Evolutionary conservation across 169 alveolate species (phyloP).

Genomic region (Plasmodium vivax): DNA sequence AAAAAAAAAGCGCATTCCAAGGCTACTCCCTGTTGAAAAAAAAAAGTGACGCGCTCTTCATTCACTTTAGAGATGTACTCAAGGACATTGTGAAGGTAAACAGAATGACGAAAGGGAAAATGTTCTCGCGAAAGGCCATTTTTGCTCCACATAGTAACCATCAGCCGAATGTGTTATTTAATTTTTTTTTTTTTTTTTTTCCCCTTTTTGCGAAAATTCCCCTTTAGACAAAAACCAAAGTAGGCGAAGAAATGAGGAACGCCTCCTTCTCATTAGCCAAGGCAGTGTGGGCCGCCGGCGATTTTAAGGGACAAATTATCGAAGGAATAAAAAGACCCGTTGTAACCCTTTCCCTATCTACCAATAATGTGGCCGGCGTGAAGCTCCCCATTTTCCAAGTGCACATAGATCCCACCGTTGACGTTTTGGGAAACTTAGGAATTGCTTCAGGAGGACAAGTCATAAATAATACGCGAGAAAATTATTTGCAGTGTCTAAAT

Average conservation of each 20-base stretch:
- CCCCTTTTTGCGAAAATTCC: not conserved
- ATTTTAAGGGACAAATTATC: conserved; percentile 88
- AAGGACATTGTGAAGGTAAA: conserved; percentile 91
- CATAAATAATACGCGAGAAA: conserved; percentile 85
- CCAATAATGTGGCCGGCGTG: conserved; percentile 97
- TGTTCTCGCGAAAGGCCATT: not conserved
- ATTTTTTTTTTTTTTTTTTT: not conserved
- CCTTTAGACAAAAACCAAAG: conserved; percentile 83
- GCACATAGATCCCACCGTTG: conserved; percentile 90
- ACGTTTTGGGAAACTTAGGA: conserved; percentile 86
- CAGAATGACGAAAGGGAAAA: conserved; percentile 1
- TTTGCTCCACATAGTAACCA: not conserved
- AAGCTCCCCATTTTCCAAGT: conserved; percentile 93
- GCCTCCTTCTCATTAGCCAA: conserved; percentile 94
- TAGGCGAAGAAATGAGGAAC: conserved; percentile 92
- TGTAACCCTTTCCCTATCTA: conserved; percentile 90
- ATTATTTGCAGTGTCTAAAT: conserved; percentile 84
- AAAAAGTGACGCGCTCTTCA: conserved; percentile 95
- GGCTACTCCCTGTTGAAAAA: conserved; percentile 94
- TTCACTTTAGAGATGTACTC: conserved; percentile 92
- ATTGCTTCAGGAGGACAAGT: conserved; percentile 89
- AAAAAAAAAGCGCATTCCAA: conserved; percentile 91
- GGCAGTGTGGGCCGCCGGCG: conserved; percentile 97
- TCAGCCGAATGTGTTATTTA: not conserved
- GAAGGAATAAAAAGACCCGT: conserved; percentile 94